Evolutionary conservation across 495 filamentous ascomycete species (phyloP).

Genomic region (Podospora fimiseda): DNA sequence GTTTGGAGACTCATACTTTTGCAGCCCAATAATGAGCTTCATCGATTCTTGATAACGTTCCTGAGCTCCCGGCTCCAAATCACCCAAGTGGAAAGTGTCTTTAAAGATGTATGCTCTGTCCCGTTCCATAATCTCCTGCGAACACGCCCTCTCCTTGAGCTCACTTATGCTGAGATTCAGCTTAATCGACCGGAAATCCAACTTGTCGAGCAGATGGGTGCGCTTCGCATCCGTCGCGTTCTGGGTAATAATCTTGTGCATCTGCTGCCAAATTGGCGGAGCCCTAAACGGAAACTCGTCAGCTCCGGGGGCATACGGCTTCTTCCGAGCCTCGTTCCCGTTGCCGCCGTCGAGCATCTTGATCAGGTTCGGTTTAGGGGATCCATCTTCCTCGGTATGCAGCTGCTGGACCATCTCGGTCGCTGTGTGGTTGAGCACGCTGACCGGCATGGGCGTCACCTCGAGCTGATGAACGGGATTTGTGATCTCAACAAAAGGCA

Average conservation of each 20-base stretch:
- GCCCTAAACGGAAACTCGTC: conserved; percentile 7
- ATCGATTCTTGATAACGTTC: conserved; percentile 30
- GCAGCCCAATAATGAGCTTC: conserved; percentile 26
- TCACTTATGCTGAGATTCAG: conserved; percentile 3
- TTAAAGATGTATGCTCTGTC: conserved; percentile 35
- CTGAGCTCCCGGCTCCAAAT: conserved; percentile 35
- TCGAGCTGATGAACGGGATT: conserved; percentile 34
- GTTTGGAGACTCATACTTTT: conserved; percentile 20
- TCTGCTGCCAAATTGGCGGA: conserved; percentile 12
- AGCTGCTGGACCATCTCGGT: neutral
- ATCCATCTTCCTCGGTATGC: neutral
- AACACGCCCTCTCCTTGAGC: conserved; percentile 1
- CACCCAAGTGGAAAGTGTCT: conserved; percentile 36
- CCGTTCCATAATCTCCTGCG: conserved; percentile 24
- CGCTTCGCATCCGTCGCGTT: neutral
- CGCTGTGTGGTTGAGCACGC: conserved; percentile 5
- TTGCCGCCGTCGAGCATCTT: neutral
- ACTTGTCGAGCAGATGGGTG: neutral
- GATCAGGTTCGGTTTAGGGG: neutral
- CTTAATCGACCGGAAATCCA: conserved; percentile 7
- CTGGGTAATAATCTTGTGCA: conserved; percentile 2
- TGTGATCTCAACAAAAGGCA: conserved; percentile 31
- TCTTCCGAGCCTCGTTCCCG: neutral
- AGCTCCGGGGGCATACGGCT: conserved; percentile 1
- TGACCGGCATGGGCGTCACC: conserved; percentile 19